Percentiles rank a stretch among this genome's conserved stretches.
Evolutionary conservation across 1,284 basidiomycete species (phyloP).

Genomic region (Flammula alnicola): DNA sequence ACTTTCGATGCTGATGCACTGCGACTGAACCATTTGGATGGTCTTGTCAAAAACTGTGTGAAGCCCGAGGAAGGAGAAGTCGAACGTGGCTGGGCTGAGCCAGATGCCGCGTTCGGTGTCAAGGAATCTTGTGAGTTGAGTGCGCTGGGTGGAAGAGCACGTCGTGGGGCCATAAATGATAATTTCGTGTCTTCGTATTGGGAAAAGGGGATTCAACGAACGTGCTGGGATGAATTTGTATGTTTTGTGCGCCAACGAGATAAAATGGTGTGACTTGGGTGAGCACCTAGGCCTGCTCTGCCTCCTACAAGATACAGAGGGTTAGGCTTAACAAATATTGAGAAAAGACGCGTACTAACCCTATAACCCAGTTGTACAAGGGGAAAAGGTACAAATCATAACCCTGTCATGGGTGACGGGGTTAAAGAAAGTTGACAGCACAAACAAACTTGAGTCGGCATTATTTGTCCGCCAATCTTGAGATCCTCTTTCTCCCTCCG

Average conservation of each 20-base stretch:
- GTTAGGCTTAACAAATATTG: not conserved
- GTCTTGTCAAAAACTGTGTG: slow-evolving; percentile 46
- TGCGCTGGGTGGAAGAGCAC: slow-evolving; percentile 35
- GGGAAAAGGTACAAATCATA: slow-evolving; percentile 18
- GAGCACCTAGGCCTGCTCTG: not conserved
- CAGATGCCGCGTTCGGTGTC: slow-evolving; percentile 31
- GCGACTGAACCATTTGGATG: slow-evolving; percentile 50
- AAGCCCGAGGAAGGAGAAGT: slow-evolving; percentile 46
- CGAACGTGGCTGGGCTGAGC: slow-evolving; percentile 40
- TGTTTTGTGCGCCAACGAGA: not conserved
- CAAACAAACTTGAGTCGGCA: slow-evolving; percentile 21
- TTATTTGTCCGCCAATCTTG: slow-evolving; percentile 8
- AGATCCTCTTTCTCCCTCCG: not conserved
- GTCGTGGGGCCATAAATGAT: slow-evolving; percentile 40
- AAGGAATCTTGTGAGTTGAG: slow-evolving; percentile 37
- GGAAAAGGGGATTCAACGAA: not conserved
- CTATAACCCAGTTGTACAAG: slow-evolving; percentile 19
- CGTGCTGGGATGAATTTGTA: not conserved
- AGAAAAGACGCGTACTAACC: slow-evolving; percentile 17
- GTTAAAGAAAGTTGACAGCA: slow-evolving; percentile 21
- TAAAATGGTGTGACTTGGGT: not conserved
- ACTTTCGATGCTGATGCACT: slow-evolving; percentile 46
- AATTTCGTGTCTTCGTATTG: slow-evolving; percentile 5
- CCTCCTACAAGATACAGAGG: not conserved
- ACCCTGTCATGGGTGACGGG: slow-evolving; percentile 24